phyloP scores from a whole-genome alignment of 345 rosid species.

The Gynandropsis gynandra region DNA sequence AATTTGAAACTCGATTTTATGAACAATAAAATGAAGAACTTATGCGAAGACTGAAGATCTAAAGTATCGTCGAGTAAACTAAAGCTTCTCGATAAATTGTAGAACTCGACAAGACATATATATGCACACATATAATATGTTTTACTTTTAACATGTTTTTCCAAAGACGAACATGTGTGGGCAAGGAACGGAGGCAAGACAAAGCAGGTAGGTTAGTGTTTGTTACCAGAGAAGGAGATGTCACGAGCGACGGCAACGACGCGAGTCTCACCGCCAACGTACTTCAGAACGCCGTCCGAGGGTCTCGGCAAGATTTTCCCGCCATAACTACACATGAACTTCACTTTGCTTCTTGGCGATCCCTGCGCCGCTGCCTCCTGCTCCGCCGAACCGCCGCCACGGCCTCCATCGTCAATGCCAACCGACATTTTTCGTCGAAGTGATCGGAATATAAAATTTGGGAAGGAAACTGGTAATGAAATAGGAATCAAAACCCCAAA shows the following conservation, averaged over 20 bases:
- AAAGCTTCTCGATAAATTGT: not conserved
- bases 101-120: not conserved
- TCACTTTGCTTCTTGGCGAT: constrained; percentile 42
- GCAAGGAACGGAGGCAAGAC: not conserved
- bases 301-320: constrained; percentile 77
- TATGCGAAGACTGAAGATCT: not conserved
- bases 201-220: not conserved
- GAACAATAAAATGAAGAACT: not conserved
- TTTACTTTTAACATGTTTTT: not conserved
- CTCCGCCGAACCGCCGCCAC: not conserved
- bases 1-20: not conserved
- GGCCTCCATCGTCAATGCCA: constrained; percentile 13
- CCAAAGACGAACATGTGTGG: not conserved
- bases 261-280: constrained; percentile 91
- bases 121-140: too few relatives aligned
- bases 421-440: not conserved
- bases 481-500: not conserved
- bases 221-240: constrained; percentile 49
- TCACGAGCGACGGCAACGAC: constrained; percentile 55
- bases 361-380: constrained; percentile 9
- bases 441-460: not conserved
- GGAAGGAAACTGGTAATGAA: not conserved
- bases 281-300: constrained; percentile 63
- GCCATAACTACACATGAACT: constrained; percentile 81
- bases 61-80: not conserved